A percentile compares a stretch with the other conserved stretches of the same genome.
phyloP scores from a whole-genome alignment of 2,329 filamentous ascomycete species.

The Aspergillaceae sp. region DNA sequence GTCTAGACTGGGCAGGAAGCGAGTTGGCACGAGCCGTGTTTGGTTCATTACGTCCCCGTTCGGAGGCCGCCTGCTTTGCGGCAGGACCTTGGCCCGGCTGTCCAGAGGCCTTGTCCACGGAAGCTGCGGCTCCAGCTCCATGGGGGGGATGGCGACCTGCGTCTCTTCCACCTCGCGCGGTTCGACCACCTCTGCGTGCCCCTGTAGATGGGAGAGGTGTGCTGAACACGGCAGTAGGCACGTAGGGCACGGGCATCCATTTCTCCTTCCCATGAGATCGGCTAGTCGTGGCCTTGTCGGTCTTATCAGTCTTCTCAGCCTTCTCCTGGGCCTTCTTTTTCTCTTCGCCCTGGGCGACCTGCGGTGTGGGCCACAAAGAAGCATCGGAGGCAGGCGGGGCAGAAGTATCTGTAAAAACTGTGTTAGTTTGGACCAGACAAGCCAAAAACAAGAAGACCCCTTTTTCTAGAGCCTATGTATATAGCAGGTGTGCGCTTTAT shows the following conservation, averaged over 20 bases:
- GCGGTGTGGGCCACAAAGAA: constrained; percentile 81
- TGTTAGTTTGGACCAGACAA: constrained; percentile 8
- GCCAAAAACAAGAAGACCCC: constrained; percentile 3
- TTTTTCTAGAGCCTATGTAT: neutral
- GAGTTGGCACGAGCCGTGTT: constrained; percentile 31
- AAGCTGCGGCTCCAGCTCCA: constrained; percentile 19
- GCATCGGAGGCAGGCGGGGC: constrained; percentile 67
- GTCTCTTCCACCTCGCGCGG: constrained; percentile 48
- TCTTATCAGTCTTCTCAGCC: constrained; percentile 47
- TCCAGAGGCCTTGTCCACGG: constrained; percentile 26
- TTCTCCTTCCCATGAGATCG: constrained; percentile 63
- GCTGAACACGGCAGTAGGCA: constrained; percentile 76
- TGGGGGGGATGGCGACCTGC: constrained; percentile 38
- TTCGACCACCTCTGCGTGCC: constrained; percentile 45
- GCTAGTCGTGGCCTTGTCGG: constrained; percentile 52
- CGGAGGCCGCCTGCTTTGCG: constrained; percentile 23
- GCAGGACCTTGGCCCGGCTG: constrained; percentile 17
- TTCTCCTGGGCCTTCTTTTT: constrained; percentile 65
- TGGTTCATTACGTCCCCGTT: constrained; percentile 29
- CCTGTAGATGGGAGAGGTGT: constrained; percentile 57
- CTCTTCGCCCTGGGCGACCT: constrained; percentile 65
- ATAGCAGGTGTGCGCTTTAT: neutral
- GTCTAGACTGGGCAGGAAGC: constrained; percentile 29
- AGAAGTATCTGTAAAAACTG: constrained; percentile 16
- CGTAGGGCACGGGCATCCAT: constrained; percentile 77